These are phyloP conservation scores for Paramecium pentaurelia DNA, from an alignment of 73 alveolate species.

Conservation along the genomic window DNA sequence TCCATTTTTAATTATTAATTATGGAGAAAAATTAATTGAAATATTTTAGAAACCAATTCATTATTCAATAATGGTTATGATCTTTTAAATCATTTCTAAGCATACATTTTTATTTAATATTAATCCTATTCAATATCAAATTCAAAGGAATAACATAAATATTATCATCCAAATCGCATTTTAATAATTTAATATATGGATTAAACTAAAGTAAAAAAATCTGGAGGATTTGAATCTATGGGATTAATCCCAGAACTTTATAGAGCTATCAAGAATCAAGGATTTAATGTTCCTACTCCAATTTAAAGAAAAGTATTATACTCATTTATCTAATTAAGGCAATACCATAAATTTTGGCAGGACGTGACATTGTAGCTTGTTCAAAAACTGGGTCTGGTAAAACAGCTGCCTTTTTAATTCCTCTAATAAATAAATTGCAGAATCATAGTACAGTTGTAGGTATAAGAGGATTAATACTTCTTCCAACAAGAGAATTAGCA, in stretches of 20 bases:
- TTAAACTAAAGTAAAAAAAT: slow-evolving; percentile 48
- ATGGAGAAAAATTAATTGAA: neutral
- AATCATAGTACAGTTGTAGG: slow-evolving; percentile 92
- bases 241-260: slow-evolving; percentile 67
- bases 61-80: neutral
- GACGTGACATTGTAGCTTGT: slow-evolving; percentile 91
- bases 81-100: neutral
- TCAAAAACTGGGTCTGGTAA: slow-evolving; percentile 99
- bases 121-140: neutral
- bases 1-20: slow-evolving; percentile 31
- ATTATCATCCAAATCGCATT: neutral
- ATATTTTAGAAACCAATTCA: neutral
- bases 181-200: slow-evolving; percentile 10
- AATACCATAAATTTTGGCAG: slow-evolving; percentile 93
- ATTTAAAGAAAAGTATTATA: slow-evolving; percentile 82
- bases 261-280: slow-evolving; percentile 86
- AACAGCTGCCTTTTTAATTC: slow-evolving; percentile 97
- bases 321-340: slow-evolving; percentile 9
- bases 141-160: neutral
- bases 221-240: slow-evolving; percentile 80
- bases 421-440: slow-evolving; percentile 84
- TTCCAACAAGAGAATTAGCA: slow-evolving; percentile 97
- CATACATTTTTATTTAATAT: neutral
- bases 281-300: slow-evolving; percentile 95
- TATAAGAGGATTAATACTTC: slow-evolving; percentile 85